Evolutionary conservation across 2,329 filamentous ascomycete species (phyloP).

Genomic region (Scedosporium minutisporum): DNA sequence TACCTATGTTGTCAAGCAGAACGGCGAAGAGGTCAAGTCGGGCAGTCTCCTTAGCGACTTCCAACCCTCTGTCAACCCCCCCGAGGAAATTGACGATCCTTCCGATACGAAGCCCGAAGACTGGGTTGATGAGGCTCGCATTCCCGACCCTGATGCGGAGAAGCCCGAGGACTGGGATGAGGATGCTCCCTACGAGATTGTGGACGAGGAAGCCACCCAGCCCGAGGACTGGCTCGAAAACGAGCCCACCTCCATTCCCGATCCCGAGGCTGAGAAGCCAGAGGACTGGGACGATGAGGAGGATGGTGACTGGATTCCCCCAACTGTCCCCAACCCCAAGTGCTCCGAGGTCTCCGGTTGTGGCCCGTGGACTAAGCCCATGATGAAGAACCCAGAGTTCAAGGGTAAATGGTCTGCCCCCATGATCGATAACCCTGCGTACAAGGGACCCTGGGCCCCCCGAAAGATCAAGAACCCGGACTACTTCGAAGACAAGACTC

Average conservation of each 20-base stretch:
- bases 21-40: slow-evolving; percentile 79
- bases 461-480: slow-evolving; percentile 94
- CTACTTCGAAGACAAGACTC: slow-evolving; percentile 95
- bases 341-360: slow-evolving; percentile 89
- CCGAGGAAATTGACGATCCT: slow-evolving; percentile 87
- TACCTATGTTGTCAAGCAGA: slow-evolving; percentile 85
- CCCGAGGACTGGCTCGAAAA: slow-evolving; percentile 95
- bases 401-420: slow-evolving; percentile 98
- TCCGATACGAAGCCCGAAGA: slow-evolving; percentile 89
- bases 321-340: slow-evolving; percentile 90
- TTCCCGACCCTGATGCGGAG: slow-evolving; percentile 81
- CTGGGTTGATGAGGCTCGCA: slow-evolving; percentile 92
- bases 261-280: slow-evolving; percentile 94
- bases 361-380: slow-evolving; percentile 82
- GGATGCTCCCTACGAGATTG: slow-evolving; percentile 91
- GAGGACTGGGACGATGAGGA: slow-evolving; percentile 99
- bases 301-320: slow-evolving; percentile 93
- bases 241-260: slow-evolving; percentile 72
- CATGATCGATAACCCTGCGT: slow-evolving; percentile 90
- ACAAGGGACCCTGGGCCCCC: slow-evolving; percentile 93
- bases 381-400: slow-evolving; percentile 91
- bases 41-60: slow-evolving; percentile 94
- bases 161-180: slow-evolving; percentile 99
- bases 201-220: slow-evolving; percentile 83
- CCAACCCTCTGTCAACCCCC: slow-evolving; percentile 82